A percentile compares a stretch with the other conserved stretches of the same genome.
phyloP scores from a whole-genome alignment of 345 rosid species.

The Gossypium anomalum region DNA sequence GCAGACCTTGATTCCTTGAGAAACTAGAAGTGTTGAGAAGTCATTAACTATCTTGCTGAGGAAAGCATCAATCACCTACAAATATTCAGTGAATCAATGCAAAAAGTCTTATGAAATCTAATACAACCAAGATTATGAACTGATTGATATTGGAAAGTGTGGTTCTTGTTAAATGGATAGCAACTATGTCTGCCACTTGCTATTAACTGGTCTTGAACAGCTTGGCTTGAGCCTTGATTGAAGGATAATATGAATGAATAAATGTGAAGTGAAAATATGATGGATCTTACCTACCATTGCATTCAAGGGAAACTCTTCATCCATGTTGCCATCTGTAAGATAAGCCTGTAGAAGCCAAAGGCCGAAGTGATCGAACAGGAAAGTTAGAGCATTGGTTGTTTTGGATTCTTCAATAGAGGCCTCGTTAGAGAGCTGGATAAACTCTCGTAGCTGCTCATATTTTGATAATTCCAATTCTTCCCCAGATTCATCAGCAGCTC shows the following conservation, averaged over 20 bases:
- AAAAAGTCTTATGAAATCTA: slow-evolving; percentile 8
- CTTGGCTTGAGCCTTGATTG: neutral
- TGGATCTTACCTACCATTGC: slow-evolving; percentile 78
- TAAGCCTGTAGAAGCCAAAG: slow-evolving; percentile 74
- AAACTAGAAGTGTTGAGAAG: slow-evolving; percentile 78
- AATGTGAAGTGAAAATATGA: slow-evolving; percentile 12
- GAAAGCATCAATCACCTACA: slow-evolving; percentile 75
- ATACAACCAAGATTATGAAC: neutral
- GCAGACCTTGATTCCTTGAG: slow-evolving; percentile 75
- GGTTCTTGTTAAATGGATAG: neutral
- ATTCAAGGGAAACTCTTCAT: slow-evolving; percentile 69
- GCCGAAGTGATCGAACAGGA: slow-evolving; percentile 79
- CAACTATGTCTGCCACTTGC: neutral
- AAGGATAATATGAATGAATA: neutral
- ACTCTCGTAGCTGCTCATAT: slow-evolving; percentile 73
- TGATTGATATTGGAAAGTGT: neutral
- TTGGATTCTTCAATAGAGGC: slow-evolving; percentile 69
- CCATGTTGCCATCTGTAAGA: slow-evolving; percentile 55
- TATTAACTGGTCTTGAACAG: neutral
- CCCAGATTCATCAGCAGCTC: slow-evolving; percentile 65
- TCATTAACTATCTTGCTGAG: slow-evolving; percentile 81
- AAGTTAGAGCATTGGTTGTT: slow-evolving; percentile 62
- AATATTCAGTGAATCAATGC: slow-evolving; percentile 1
- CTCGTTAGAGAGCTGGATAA: slow-evolving; percentile 73
- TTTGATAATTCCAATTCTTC: slow-evolving; percentile 81